phyloP scores from a whole-genome alignment of 2,329 filamentous ascomycete genomes.

The Botrytis tulipae region DNA sequence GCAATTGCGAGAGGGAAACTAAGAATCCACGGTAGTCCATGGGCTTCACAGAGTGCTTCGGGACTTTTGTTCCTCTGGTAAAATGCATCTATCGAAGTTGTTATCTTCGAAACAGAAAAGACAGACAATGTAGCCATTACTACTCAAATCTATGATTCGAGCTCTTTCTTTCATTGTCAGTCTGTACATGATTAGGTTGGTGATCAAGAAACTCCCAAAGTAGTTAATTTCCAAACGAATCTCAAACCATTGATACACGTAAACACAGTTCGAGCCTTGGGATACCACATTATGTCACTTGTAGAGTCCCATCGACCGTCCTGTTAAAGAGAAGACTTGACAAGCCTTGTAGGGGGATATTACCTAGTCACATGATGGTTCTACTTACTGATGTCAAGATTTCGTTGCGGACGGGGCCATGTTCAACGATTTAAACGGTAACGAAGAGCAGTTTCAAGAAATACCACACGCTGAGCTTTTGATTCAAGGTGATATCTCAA shows the following conservation, averaged over 20 bases:
- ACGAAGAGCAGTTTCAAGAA: background rate
- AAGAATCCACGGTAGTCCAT: background rate
- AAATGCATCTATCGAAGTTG: constrained; percentile 3
- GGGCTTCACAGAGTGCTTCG: background rate
- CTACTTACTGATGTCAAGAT: background rate
- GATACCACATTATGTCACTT: background rate
- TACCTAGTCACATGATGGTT: background rate
- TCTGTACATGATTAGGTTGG: constrained; percentile 24
- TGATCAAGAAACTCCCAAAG: constrained; percentile 27
- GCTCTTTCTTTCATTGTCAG: constrained; percentile 14
- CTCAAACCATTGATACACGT: constrained; percentile 4
- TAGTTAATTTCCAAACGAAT: constrained; percentile 26
- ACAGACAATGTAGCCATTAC: constrained; percentile 38
- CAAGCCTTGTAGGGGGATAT: background rate
- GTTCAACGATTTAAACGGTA: background rate
- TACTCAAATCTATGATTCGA: constrained; percentile 29
- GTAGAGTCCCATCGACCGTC: background rate
- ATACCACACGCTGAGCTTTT: background rate
- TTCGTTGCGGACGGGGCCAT: background rate
- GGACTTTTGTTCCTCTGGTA: background rate
- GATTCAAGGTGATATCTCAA: background rate
- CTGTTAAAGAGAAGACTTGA: background rate
- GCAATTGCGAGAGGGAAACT: constrained; percentile 24
- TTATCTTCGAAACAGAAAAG: constrained; percentile 40
- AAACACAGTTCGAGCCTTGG: background rate